Evolutionary conservation across 208 protist genomes (phyloP), one percentile per base, ranked within the genome.

Genomic region (Trypanosoma platydactyli): DNA sequence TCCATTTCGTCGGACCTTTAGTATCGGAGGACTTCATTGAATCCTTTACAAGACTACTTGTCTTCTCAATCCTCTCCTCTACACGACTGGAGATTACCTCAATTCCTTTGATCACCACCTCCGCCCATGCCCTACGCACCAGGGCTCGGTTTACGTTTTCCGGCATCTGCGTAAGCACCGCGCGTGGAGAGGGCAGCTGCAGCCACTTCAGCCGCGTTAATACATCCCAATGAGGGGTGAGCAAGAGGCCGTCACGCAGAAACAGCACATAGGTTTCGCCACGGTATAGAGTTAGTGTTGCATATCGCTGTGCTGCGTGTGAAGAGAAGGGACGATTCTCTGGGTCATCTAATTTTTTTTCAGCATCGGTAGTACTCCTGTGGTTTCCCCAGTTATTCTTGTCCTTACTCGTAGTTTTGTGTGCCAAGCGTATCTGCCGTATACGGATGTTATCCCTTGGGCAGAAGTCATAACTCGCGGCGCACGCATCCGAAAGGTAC

Each of bases 231-330:
- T 72, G 54, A 0, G 67, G 73, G 0, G 66, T 42, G 11, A 73
- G 56, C 27, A 76, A 5, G 7, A 76, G 4, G 18, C 80, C 79
- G 1, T 72, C 55, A 50, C 49, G 13, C 1, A 89, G 50, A 9
- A 89, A 68, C 24, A 89, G 55, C 1, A 89, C 53, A 52, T 90
- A 90, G 0, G 84, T 83, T 71, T 90, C 84, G 0, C 84, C 84
- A 0, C 76, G 71, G 45, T 90, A 87, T 13, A 90, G 73, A 27
- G 76, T 40, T 35, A 90, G 59, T 1, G 68, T 66, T 13, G 68
- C 68, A 44, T 55, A 66, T 0, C 68, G 51, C 33, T 71, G 65
- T 12, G 61, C 56, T 20, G 68, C 68, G 7, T 48, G 20, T 15
- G 68, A 66, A 1, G 68, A 65, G 18, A 63, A 73, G 13, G 48